phyloP scores from a whole-genome alignment of 495 filamentous ascomycete genomes.

The Friedmanniomyces simplex region DNA sequence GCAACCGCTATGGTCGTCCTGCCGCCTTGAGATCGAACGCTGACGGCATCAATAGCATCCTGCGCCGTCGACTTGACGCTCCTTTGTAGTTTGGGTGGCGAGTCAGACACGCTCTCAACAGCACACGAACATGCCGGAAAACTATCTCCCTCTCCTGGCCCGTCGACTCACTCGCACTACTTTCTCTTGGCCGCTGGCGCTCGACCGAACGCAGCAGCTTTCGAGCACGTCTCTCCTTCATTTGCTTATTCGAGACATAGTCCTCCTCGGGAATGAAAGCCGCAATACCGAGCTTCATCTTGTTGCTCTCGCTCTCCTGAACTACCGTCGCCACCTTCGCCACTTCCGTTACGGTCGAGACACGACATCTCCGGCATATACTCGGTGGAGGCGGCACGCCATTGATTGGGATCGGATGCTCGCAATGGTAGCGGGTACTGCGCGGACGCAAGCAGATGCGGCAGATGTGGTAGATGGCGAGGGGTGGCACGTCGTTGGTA shows the following conservation, averaged over 20 bases:
- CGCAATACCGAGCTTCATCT: constrained; percentile 13
- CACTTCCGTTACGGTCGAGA: constrained; percentile 10
- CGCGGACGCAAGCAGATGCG: constrained; percentile 19
- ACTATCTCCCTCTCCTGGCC: constrained; percentile 4
- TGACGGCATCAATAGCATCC: constrained; percentile 6
- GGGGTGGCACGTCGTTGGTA: constrained; percentile 9
- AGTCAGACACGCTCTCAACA: neutral
- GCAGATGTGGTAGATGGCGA: constrained; percentile 22
- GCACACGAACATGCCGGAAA: constrained; percentile 11
- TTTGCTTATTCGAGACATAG: constrained; percentile 8
- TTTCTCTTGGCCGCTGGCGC: neutral
- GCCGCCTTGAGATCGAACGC: neutral
- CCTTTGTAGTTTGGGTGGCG: neutral
- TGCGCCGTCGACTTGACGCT: constrained; percentile 2
- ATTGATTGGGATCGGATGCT: constrained; percentile 20
- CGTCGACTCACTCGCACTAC: neutral
- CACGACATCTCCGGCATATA: constrained; percentile 20
- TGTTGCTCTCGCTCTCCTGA: constrained; percentile 7
- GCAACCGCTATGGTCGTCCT: neutral
- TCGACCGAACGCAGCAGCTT: neutral
- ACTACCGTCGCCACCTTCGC: neutral
- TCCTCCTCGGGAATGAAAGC: constrained; percentile 10
- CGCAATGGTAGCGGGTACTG: constrained; percentile 16
- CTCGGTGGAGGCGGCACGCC: constrained; percentile 19
- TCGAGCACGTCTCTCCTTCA: neutral